These are phyloP conservation scores for Macrocystidia cucumis DNA, from an alignment of 1,284 basidiomycete species.

Conservation along the genomic window DNA sequence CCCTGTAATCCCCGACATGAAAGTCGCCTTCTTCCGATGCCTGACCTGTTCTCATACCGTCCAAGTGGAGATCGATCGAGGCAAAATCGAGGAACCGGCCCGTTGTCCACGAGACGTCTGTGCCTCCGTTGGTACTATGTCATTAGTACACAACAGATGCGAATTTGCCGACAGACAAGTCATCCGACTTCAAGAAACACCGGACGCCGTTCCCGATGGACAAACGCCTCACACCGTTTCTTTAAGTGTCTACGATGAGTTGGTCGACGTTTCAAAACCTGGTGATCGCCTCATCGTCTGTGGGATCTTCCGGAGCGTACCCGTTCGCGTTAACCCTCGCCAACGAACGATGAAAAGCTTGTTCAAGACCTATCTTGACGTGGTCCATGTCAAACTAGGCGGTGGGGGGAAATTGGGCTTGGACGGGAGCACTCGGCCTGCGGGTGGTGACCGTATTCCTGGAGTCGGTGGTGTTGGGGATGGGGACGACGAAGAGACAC, in stretches of 20 bases:
- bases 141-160: slow-evolving; percentile 94
- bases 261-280: slow-evolving; percentile 96
- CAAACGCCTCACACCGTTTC: slow-evolving; percentile 97
- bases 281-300: slow-evolving; percentile 99
- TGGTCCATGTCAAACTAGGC: slow-evolving; percentile 91
- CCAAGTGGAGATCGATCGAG: slow-evolving; percentile 93
- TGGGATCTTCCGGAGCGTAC: slow-evolving; percentile 97
- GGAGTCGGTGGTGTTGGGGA: slow-evolving; percentile 80
- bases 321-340: slow-evolving; percentile 90
- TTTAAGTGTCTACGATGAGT: slow-evolving; percentile 90
- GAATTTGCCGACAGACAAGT: slow-evolving; percentile 99
- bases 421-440: slow-evolving; percentile 51
- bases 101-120: slow-evolving; percentile 93
- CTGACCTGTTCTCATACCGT: slow-evolving; percentile 93
- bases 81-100: slow-evolving; percentile 89
- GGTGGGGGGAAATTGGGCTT: slow-evolving; percentile 92
- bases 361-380: slow-evolving; percentile 97
- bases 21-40: slow-evolving; percentile 96
- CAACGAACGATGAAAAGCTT: slow-evolving; percentile 90
- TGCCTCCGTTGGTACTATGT: slow-evolving; percentile 82
- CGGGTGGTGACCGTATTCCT: slow-evolving; percentile 81
- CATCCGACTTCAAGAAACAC: slow-evolving; percentile 97
- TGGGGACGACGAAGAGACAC: slow-evolving; percentile 68
- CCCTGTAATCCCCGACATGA: slow-evolving; percentile 98
- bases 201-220: slow-evolving; percentile 97